These are phyloP conservation scores for Coemansia sp. DNA, from an alignment of 192 early-diverging fungal genomes.

Conservation along the genomic window DNA sequence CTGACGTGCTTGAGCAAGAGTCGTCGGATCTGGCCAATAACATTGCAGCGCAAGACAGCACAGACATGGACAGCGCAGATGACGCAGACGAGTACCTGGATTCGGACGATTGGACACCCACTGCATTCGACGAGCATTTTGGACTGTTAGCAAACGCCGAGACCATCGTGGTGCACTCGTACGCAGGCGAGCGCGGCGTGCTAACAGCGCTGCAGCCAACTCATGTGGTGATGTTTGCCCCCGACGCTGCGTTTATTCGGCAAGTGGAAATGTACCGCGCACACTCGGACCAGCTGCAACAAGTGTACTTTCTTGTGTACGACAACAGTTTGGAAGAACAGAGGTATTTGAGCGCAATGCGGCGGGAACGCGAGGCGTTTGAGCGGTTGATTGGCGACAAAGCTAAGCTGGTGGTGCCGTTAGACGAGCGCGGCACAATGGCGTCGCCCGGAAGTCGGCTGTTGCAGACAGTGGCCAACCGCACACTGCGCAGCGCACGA, in stretches of 20 bases:
- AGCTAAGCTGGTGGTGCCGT: constrained; percentile 60
- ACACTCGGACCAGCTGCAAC: constrained; percentile 52
- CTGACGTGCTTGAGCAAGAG: constrained; percentile 30
- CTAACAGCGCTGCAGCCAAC: constrained; percentile 70
- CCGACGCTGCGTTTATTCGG: constrained; percentile 83
- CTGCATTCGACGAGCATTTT: constrained; percentile 49
- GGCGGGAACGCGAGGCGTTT: constrained; percentile 91
- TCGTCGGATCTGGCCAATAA: constrained; percentile 31
- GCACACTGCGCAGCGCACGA: constrained; percentile 30
- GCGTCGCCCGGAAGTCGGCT: constrained; percentile 30
- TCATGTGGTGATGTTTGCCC: constrained; percentile 90
- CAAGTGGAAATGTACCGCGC: constrained; percentile 76
- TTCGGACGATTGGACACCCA: constrained; percentile 58
- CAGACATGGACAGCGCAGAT: neutral
- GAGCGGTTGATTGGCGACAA: constrained; percentile 89
- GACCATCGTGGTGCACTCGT: constrained; percentile 58
- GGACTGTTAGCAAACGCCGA: constrained; percentile 29
- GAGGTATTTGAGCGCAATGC: constrained; percentile 75
- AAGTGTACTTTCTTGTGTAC: constrained; percentile 92
- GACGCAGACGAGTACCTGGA: constrained; percentile 13
- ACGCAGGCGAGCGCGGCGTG: constrained; percentile 65
- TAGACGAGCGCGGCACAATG: constrained; percentile 5
- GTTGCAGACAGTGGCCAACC: constrained; percentile 13
- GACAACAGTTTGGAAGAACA: constrained; percentile 96
- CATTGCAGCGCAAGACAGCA: constrained; percentile 10